Evolutionary conservation across 768 basidiomycete genomes (phyloP).

Genomic region (Boletellus sp.): DNA sequence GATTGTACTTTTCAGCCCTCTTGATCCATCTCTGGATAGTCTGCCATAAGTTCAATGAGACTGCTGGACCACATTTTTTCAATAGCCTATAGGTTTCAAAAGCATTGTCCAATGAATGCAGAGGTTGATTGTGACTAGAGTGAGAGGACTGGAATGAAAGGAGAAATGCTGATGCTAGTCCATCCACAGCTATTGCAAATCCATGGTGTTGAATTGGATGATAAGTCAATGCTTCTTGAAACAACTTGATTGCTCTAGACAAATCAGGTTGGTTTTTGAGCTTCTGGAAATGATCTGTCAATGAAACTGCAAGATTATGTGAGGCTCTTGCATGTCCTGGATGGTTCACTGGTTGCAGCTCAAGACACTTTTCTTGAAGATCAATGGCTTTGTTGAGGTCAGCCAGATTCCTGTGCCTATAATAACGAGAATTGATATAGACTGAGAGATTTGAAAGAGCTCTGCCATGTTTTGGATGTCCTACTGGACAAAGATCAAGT

Average conservation of each 20-base stretch:
- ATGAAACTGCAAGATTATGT: neutral
- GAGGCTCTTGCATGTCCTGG: neutral
- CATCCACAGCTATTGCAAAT: neutral
- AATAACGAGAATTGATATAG: neutral
- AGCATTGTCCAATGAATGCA: neutral
- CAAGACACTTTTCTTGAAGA: neutral
- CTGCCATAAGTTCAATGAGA: neutral
- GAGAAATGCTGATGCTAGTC: neutral
- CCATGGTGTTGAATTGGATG: neutral
- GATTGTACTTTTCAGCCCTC: neutral
- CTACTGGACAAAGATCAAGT: neutral
- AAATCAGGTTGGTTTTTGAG: neutral
- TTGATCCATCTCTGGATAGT: neutral
- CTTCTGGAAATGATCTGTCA: neutral
- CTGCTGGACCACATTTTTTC: neutral
- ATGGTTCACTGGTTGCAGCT: neutral
- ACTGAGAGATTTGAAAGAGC: neutral
- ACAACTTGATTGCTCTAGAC: neutral
- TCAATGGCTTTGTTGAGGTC: neutral
- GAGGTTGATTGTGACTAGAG: neutral
- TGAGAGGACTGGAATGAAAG: neutral
- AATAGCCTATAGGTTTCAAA: neutral
- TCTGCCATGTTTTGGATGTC: neutral
- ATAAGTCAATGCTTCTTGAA: neutral
- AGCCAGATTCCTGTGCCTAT: neutral